Conservation (phyloP, 164 flowering plant genomes). For the Vitis rupestris region DNA sequence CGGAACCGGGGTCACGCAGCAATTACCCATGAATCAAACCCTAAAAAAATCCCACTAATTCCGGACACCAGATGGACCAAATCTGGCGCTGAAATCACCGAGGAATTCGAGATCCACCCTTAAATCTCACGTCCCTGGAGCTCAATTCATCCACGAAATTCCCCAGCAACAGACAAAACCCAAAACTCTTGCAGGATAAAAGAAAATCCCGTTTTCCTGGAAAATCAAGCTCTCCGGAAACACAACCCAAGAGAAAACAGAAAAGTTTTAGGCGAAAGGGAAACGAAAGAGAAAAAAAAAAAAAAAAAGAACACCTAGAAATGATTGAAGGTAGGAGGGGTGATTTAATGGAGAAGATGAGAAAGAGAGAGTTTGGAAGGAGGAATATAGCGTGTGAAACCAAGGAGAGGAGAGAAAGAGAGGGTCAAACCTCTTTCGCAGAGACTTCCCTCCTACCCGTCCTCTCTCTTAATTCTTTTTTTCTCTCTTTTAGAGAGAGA, state of each 20-base stretch:
- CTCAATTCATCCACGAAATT: no score
- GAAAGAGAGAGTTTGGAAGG: constrained; percentile 7
- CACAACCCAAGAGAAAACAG: no score
- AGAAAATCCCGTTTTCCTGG: no score
- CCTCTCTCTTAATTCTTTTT: not conserved
- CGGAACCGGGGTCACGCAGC: constrained; percentile 41
- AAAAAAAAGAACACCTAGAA: constrained; percentile 1
- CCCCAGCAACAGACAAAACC: no score
- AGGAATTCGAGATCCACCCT: no score
- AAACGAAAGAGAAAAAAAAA: no score
- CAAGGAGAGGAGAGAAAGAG: constrained; percentile 9
- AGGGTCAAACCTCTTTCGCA: constrained; percentile 23
- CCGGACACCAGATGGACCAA: not conserved
- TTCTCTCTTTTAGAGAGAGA: constrained; percentile 6
- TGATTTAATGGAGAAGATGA: constrained; percentile 5
- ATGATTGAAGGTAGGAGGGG: not conserved
- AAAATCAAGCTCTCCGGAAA: no score
- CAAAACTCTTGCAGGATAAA: no score
- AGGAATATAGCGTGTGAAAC: constrained; percentile 16
- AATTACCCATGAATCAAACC: constrained; percentile 47
- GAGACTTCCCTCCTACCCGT: constrained; percentile 22
- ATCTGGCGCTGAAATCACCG: no score
- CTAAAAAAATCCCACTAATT: no score
- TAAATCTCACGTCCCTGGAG: no score
- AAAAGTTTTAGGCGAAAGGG: no score